Percentiles rank a stretch among this genome's conserved stretches.
These are phyloP conservation scores for Plasmodium coatneyi DNA, from an alignment of 169 alveolate species.

Conservation along the genomic window DNA sequence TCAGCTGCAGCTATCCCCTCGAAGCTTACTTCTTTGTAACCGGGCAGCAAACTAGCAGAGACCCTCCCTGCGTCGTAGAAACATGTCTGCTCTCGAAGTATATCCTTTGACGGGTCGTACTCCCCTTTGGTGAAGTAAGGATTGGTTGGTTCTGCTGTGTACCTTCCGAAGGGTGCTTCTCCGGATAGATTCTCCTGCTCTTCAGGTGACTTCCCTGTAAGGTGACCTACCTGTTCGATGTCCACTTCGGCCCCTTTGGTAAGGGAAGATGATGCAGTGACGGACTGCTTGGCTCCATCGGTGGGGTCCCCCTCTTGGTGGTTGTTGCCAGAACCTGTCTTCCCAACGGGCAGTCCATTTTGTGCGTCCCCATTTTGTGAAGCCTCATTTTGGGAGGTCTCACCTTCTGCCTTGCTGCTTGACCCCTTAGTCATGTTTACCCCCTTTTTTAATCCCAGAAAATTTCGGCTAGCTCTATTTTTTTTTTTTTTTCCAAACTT, in stretches of 20 bases:
- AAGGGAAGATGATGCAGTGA: not conserved
- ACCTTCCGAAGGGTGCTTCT: not conserved
- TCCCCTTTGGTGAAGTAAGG: constrained; percentile 31
- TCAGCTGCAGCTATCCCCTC: not conserved
- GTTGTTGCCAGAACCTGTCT: not conserved
- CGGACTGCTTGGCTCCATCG: not conserved
- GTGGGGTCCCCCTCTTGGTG: not conserved
- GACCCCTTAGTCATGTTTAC: constrained; percentile 2
- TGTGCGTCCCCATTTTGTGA: not conserved
- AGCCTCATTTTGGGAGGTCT: not conserved
- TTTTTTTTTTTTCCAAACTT: constrained; percentile 39
- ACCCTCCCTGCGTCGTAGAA: not conserved
- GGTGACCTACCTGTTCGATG: not conserved
- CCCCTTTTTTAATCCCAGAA: constrained; percentile 4
- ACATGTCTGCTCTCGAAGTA: constrained; percentile 7
- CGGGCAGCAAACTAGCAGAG: constrained; percentile 25
- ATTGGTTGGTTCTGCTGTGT: not conserved
- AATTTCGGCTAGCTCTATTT: constrained; percentile 24
- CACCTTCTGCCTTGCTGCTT: not conserved
- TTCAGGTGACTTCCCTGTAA: not conserved
- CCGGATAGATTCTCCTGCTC: not conserved
- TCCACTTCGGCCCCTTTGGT: not conserved
- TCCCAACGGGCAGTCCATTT: not conserved
- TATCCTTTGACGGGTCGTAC: constrained; percentile 26
- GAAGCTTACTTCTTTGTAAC: constrained; percentile 21